A percentile compares a stretch with the other conserved stretches of the same genome.
Conservation (phyloP, 139 green algal species). For the Chlorella sp. region DNA sequence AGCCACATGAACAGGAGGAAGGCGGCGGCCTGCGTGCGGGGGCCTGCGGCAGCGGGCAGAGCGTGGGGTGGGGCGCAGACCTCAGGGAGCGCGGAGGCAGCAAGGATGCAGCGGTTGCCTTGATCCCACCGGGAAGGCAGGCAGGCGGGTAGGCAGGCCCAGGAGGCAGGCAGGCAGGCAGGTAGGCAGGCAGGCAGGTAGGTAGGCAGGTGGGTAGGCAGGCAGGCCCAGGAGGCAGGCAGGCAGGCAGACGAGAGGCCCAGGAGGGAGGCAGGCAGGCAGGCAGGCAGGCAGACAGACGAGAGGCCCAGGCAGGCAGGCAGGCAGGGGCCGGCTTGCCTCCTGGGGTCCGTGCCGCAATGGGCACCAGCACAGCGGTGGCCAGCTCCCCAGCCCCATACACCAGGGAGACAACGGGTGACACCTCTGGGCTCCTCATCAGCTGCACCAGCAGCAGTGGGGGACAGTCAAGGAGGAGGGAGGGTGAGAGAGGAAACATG, state of each 20-base stretch:
- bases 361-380: constrained; percentile 1
- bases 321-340: background rate
- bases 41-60: background rate
- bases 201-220: too few species aligned
- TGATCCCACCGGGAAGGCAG: too few species aligned
- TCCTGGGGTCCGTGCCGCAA: background rate
- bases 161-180: background rate
- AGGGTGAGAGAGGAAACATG: too few species aligned
- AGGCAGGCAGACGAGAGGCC: background rate
- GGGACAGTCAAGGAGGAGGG: background rate
- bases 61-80: background rate
- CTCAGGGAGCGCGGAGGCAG: background rate
- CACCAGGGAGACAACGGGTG: background rate
- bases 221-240: background rate
- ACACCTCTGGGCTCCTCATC: background rate
- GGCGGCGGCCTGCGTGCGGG: constrained; percentile 9
- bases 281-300: too few species aligned
- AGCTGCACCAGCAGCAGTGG: background rate
- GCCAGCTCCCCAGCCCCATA: background rate
- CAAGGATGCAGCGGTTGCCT: background rate
- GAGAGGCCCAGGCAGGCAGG: background rate
- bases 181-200: too few species aligned
- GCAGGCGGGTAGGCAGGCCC: background rate
- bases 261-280: background rate
- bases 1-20: constrained; percentile 1